Conservation (phyloP, 1,284 basidiomycete genomes). For the Ganoderma multipileum region DNA sequence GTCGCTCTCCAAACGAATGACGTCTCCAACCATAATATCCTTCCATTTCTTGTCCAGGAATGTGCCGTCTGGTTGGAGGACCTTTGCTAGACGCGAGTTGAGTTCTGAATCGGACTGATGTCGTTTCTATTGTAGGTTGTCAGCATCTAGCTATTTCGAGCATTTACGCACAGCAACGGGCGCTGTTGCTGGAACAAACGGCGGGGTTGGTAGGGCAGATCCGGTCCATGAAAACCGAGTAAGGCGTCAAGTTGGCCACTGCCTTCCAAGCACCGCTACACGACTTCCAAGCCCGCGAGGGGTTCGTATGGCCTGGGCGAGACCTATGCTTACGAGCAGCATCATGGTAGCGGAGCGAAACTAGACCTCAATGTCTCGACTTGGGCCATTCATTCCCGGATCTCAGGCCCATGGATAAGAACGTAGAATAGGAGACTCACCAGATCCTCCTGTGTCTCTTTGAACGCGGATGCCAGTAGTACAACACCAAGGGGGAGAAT, state of each 20-base stretch:
- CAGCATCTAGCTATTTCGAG: conserved; percentile 5
- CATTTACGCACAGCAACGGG: not conserved
- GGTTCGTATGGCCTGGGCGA: not conserved
- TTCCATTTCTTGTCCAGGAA: conserved; percentile 90
- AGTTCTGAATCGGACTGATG: conserved; percentile 95
- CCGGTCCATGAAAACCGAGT: not conserved
- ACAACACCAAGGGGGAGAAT: conserved; percentile 93
- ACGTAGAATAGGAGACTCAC: conserved; percentile 47
- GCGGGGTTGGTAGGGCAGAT: not conserved
- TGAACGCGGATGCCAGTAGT: conserved; percentile 94
- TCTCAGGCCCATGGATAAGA: not conserved
- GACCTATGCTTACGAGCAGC: not conserved
- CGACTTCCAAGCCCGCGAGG: not conserved
- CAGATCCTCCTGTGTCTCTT: conserved; percentile 95
- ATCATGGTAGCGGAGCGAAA: not conserved
- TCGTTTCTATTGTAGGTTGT: conserved; percentile 73
- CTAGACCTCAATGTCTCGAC: not conserved
- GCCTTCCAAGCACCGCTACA: not conserved
- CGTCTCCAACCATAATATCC: conserved; percentile 90
- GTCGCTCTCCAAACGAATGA: conserved; percentile 90
- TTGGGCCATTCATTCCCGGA: not conserved
- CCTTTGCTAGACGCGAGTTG: conserved; percentile 85
- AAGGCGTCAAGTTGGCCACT: not conserved
- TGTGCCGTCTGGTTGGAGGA: conserved; percentile 68
- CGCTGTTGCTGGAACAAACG: not conserved